Evolutionary conservation across 768 basidiomycete species (phyloP).

Genomic region (Mycena metata): DNA sequence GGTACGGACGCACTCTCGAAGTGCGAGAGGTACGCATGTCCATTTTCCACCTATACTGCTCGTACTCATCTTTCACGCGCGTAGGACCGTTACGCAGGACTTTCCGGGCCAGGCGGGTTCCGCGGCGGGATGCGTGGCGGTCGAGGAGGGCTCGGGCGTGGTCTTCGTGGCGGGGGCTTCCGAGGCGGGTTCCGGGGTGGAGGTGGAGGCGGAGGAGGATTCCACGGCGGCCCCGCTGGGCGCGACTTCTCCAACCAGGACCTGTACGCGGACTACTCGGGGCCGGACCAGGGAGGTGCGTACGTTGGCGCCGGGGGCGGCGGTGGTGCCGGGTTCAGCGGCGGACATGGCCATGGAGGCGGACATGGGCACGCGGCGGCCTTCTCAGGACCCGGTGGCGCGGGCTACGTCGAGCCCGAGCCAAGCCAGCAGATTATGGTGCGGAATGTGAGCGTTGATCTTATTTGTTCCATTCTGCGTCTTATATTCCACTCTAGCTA

Average conservation of each 20-base stretch:
- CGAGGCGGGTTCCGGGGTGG: slow-evolving; percentile 52
- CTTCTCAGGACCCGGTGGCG: slow-evolving; percentile 48
- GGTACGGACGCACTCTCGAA: slow-evolving; percentile 96
- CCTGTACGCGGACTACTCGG: slow-evolving; percentile 93
- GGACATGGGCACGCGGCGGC: slow-evolving; percentile 45
- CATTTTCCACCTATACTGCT: background rate
- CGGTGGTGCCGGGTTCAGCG: slow-evolving; percentile 44
- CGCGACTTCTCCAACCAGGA: slow-evolving; percentile 90
- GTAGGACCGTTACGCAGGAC: slow-evolving; percentile 90
- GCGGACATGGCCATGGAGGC: slow-evolving; percentile 51
- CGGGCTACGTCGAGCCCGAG: slow-evolving; percentile 71
- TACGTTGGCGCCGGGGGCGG: slow-evolving; percentile 50
- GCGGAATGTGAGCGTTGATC: slow-evolving; percentile 84
- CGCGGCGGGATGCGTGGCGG: slow-evolving; percentile 71
- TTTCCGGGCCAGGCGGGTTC: slow-evolving; percentile 76
- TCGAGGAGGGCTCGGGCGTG: slow-evolving; percentile 56
- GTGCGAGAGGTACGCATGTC: slow-evolving; percentile 84
- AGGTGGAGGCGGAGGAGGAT: slow-evolving; percentile 55
- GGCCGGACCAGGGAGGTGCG: slow-evolving; percentile 78
- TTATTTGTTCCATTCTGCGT: slow-evolving; percentile 1
- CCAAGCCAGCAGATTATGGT: slow-evolving; percentile 99
- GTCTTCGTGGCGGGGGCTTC: slow-evolving; percentile 56
- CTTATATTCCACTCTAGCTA: slow-evolving; percentile 62
- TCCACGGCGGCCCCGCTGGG: slow-evolving; percentile 62
- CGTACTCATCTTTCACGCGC: background rate